Conservation (phyloP, 164 flowering plant species). For the Houttuynia cordata region DNA sequence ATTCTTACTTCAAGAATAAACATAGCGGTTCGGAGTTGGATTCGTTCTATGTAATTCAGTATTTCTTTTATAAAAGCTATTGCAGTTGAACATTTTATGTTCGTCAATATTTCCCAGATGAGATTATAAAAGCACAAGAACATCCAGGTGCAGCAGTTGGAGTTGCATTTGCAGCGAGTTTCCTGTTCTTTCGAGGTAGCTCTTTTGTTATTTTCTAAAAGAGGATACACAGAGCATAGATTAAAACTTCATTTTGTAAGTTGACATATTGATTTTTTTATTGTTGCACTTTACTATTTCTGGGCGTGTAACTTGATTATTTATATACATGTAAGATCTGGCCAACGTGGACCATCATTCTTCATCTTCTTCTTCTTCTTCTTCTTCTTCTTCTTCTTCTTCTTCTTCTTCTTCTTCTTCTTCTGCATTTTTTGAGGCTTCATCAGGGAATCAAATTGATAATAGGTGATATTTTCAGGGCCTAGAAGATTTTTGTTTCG, state of each 20-base stretch:
- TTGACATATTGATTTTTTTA: too few relatives aligned
- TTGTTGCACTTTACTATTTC: too few relatives aligned
- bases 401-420: too few relatives aligned
- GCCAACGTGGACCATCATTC: too few relatives aligned
- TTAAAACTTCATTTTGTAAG: too few relatives aligned
- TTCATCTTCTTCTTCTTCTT: too few relatives aligned
- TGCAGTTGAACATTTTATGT: neutral
- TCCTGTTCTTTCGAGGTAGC: conserved; percentile 63
- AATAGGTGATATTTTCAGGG: conserved; percentile 28
- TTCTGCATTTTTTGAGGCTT: neutral
- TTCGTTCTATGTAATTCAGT: neutral
- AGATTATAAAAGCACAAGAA: conserved; percentile 43
- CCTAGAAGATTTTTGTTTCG: conserved; percentile 84
- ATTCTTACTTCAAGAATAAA: neutral
- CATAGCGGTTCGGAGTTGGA: neutral
- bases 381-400: too few relatives aligned
- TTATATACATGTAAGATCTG: too few relatives aligned
- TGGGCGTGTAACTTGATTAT: too few relatives aligned
- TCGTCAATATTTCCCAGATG: conserved; percentile 28
- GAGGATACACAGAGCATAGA: too few relatives aligned
- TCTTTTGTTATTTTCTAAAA: too few relatives aligned
- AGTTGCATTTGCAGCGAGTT: conserved; percentile 38
- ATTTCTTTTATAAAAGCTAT: neutral
- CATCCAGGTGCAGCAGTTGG: conserved; percentile 55
- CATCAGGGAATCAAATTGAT: neutral